Evolutionary conservation across 139 green algal species (phyloP).

Genomic region (Microglena sp.): DNA sequence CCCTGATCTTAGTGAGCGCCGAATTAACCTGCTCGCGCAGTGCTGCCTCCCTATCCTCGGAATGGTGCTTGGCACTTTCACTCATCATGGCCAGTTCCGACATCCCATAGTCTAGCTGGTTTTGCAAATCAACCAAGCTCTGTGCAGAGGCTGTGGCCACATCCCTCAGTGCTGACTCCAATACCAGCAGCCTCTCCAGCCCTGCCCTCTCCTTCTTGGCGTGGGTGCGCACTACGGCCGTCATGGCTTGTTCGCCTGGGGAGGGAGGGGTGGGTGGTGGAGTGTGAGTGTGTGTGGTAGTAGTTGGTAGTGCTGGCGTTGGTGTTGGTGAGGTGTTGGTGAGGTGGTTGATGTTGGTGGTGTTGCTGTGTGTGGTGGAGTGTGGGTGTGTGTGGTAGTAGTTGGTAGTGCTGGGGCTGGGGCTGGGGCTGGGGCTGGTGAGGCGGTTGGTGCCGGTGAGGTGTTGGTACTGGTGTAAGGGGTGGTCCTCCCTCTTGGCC

Average conservation of each 20-base stretch:
- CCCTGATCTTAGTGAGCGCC: slow-evolving; percentile 28
- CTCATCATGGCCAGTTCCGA: slow-evolving; percentile 14
- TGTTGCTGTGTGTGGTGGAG: no score
- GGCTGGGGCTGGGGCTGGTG: no score
- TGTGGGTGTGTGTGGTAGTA: no score
- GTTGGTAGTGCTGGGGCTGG: no score
- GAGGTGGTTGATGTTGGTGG: no score
- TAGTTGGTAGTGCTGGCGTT: no score
- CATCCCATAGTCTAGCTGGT: slow-evolving; percentile 1
- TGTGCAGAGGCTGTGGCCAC: slow-evolving; percentile 16
- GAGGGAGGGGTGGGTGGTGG: background rate
- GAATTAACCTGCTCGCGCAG: slow-evolving; percentile 33
- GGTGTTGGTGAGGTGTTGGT: no score
- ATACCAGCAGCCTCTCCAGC: slow-evolving; percentile 27
- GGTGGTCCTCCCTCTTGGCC: no score
- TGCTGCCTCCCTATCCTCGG: slow-evolving; percentile 30
- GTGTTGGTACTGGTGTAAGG: no score
- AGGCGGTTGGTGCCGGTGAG: no score
- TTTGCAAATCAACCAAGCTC: slow-evolving; percentile 18
- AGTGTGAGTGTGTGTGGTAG: no score
- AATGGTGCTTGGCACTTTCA: slow-evolving; percentile 5
- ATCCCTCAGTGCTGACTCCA: slow-evolving; percentile 27
- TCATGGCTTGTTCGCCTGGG: slow-evolving; percentile 21
- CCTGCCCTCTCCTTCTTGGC: slow-evolving; percentile 23
- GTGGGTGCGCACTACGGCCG: slow-evolving; percentile 18